Conservation (phyloP, 768 basidiomycete species). For the Bullera alba region DNA sequence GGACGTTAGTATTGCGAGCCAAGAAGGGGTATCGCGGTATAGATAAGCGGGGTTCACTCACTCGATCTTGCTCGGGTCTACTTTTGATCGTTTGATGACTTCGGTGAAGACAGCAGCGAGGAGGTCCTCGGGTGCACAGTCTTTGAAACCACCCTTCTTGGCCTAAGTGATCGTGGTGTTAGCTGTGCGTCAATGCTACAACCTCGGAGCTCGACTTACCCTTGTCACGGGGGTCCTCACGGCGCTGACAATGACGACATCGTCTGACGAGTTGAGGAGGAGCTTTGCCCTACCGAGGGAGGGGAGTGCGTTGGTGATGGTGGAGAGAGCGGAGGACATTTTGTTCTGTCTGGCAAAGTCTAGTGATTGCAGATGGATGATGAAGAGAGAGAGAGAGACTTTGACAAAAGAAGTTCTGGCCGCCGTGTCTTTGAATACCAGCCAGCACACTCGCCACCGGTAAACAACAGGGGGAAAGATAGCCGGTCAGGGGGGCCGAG, state of each 20-base stretch:
- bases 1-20: no score
- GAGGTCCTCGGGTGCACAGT: conserved; percentile 78
- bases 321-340: conserved; percentile 41
- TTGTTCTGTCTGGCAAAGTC: no score
- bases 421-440: no score
- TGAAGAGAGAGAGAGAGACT: no score
- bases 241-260: conserved; percentile 84
- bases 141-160: conserved; percentile 88
- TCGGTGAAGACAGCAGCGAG: conserved; percentile 76
- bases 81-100: conserved; percentile 31
- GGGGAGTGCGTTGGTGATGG: conserved; percentile 39
- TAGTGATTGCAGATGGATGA: no score
- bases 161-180: conserved; percentile 21
- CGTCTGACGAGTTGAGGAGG: conserved; percentile 67
- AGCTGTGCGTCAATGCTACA: not conserved
- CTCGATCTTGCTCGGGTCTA: conserved; percentile 43
- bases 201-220: conserved; percentile 49
- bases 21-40: not conserved
- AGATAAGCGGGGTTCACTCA: conserved; percentile 13
- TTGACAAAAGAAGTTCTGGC: no score
- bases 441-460: no score
- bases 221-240: conserved; percentile 88
- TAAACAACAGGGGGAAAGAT: no score
- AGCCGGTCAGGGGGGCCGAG: no score
- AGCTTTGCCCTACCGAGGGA: conserved; percentile 50